Base-by-base conservation (phyloP, 2,329 filamentous ascomycete species). In the Podosphaera fusca region DNA sequence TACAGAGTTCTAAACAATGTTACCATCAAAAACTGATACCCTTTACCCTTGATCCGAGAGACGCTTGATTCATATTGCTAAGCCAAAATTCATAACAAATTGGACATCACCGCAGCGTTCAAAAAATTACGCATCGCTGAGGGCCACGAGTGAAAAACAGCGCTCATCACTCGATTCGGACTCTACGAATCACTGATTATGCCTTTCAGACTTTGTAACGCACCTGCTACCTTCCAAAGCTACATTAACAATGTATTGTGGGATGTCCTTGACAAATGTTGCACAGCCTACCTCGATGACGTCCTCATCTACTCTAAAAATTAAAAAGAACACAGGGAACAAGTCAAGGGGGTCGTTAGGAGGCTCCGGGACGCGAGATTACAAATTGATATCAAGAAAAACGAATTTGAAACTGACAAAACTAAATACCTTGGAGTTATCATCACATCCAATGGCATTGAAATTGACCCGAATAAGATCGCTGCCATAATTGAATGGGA, bases 91-190 rank as follows among this genome's bases (percentile, higher is more conserved):
- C 57, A 42, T 34, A 58, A 49, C 0, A 59, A 59, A 35, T 33
- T 58, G 5, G 38, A 59, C 38, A 21, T 59, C 33, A 59, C 46
- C 14, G 51, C 45, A 30, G 57, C 56, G 2, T 59, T 58, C 35
- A 47, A 9, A 50, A 59, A 52, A 57, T 3, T 12, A 21, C 21
- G 21, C 21, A 21, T 21, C 21, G 21, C 21, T 21, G 21, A 21
- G 21, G 21, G 21, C 21, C 21, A 21, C 21, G 21, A 21, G 21
- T 21, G 21, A 21, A 21, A 21, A 21, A 21, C 21, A 21, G 21
- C 21, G 21, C 21, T 21, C 21, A 21, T 21, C 21, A 21, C 21
- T 21, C 21, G 21, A 21, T 21, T 21, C 21, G 21, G 21, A 21
- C 21, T 21, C 21, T 21, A 21, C 21, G 21, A 21, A 21, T 21